Percentiles rank a stretch among this genome's conserved stretches.
phyloP scores from a whole-genome alignment of 805 yeast species.

The Pichia occidentalis region DNA sequence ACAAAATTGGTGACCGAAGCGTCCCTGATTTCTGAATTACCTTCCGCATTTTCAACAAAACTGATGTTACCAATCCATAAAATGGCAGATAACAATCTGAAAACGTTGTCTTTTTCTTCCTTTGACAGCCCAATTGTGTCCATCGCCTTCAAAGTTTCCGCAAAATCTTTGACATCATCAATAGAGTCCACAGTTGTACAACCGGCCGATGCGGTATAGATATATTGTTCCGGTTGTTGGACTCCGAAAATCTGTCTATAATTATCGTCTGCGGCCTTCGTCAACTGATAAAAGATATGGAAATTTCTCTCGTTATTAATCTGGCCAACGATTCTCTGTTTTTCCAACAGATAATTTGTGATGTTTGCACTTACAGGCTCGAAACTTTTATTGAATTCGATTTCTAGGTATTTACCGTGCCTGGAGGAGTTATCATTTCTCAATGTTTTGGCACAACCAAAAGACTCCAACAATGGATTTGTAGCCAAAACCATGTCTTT shows the following conservation, averaged over 20 bases:
- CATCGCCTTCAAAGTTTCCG: conserved; percentile 71
- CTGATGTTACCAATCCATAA: conserved; percentile 93
- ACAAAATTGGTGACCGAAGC: conserved; percentile 89
- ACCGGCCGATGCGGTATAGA: conserved; percentile 80
- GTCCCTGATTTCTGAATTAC: conserved; percentile 78
- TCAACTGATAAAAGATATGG: conserved; percentile 93
- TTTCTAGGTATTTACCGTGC: conserved; percentile 91
- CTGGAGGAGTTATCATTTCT: conserved; percentile 86
- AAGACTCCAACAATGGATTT: conserved; percentile 83
- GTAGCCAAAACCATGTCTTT: conserved; percentile 98
- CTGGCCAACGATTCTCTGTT: conserved; percentile 96
- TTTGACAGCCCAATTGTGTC: conserved; percentile 73
- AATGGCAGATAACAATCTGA: conserved; percentile 74
- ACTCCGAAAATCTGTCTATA: conserved; percentile 84
- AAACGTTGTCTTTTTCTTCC: conserved; percentile 84
- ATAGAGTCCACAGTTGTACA: conserved; percentile 84
- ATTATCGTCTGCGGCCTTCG: conserved; percentile 80
- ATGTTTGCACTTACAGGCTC: conserved; percentile 95
- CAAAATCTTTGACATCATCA: conserved; percentile 73
- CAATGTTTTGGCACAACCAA: conserved; percentile 90
- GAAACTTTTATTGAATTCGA: conserved; percentile 69
- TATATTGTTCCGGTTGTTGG: conserved; percentile 88
- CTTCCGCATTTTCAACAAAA: conserved; percentile 79
- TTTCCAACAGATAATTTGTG: conserved; percentile 89
- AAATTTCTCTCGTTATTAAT: conserved; percentile 88